Percentiles rank a stretch among this genome's conserved stretches.
phyloP scores from a whole-genome alignment of 768 basidiomycete species.

The Suillus subluteus region DNA sequence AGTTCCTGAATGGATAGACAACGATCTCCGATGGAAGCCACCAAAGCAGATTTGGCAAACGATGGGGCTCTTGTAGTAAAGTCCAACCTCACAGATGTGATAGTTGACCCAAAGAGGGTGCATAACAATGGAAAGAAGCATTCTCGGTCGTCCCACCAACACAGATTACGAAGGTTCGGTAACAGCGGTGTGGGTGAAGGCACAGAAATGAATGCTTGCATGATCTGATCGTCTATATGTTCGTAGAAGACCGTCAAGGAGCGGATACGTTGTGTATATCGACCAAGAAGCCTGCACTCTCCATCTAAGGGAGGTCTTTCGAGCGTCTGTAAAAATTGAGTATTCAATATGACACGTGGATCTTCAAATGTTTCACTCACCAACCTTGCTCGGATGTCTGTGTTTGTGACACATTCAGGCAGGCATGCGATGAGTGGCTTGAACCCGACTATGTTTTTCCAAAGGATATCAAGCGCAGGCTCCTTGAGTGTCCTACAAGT shows the following conservation, averaged over 20 bases:
- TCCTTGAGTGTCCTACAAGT: background rate
- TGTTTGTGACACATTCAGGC: background rate
- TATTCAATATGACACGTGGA: background rate
- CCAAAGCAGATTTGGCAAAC: background rate
- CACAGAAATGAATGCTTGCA: background rate
- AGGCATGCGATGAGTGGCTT: background rate
- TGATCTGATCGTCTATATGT: background rate
- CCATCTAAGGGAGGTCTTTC: background rate
- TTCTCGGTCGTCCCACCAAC: background rate
- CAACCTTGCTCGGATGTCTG: background rate
- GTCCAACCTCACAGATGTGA: background rate
- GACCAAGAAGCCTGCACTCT: background rate
- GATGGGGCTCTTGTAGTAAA: background rate
- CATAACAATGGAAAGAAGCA: background rate
- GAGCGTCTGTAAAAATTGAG: background rate
- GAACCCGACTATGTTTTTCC: background rate
- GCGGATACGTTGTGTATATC: background rate
- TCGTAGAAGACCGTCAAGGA: background rate
- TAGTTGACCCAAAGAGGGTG: background rate
- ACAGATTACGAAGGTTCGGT: background rate
- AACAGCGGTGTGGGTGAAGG: background rate
- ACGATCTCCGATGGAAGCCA: background rate
- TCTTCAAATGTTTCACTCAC: background rate
- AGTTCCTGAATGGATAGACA: background rate
- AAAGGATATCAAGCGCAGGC: background rate